Evolutionary conservation across 805 yeast genomes (phyloP).

Genomic region (Kodamaea jinghongensis): DNA sequence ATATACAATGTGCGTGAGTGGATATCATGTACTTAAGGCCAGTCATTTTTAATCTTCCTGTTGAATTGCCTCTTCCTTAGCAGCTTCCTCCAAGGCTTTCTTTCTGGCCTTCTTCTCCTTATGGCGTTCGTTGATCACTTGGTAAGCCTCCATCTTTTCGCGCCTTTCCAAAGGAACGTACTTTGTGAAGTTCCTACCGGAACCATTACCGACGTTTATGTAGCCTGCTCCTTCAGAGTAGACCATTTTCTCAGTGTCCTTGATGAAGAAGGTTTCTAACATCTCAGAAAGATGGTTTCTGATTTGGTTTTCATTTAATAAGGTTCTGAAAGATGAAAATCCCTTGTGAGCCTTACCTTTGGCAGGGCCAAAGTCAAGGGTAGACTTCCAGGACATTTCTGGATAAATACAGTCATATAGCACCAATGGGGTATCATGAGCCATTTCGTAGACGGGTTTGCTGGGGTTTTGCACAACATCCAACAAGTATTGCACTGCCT

Average conservation of each 20-base stretch:
- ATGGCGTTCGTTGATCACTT: constrained; percentile 65
- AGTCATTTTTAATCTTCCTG: too few relatives aligned
- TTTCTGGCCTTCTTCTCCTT: constrained; percentile 34
- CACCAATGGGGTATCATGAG: constrained; percentile 82
- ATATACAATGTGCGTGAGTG: not conserved
- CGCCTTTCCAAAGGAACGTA: constrained; percentile 61
- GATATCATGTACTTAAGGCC: not conserved
- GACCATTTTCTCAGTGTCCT: constrained; percentile 17
- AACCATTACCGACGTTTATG: constrained; percentile 76
- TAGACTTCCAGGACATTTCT: constrained; percentile 63
- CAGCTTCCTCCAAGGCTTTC: constrained; percentile 1
- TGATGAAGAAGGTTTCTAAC: constrained; percentile 38
- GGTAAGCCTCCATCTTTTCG: constrained; percentile 60
- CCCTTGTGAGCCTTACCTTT: constrained; percentile 39
- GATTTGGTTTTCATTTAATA: constrained; percentile 55
- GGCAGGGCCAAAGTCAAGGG: constrained; percentile 21
- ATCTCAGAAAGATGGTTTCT: constrained; percentile 53
- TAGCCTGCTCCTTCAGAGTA: constrained; percentile 21
- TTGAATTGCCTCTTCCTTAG: not conserved
- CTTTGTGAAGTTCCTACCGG: constrained; percentile 53
- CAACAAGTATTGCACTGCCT: constrained; percentile 55
- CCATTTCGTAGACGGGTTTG: constrained; percentile 84
- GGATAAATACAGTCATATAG: constrained; percentile 81
- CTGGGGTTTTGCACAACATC: constrained; percentile 55
- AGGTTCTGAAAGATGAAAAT: constrained; percentile 44